These are phyloP conservation scores for Aspergillus sp. DNA, from an alignment of 2,329 filamentous ascomycete species.

Conservation along the genomic window DNA sequence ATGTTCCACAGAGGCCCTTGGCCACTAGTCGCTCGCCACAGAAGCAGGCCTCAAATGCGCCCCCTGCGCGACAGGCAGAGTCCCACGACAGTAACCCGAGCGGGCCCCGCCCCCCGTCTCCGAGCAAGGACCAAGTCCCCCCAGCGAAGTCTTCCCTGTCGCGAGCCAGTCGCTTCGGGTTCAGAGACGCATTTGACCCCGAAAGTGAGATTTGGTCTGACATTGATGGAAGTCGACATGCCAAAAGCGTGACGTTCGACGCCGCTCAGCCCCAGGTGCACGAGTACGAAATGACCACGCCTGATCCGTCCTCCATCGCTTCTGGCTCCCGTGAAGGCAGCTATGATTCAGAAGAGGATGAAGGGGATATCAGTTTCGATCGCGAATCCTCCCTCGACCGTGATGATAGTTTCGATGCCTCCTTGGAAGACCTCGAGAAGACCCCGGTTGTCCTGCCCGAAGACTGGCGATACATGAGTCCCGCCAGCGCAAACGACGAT, in stretches of 20 bases:
- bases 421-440: constrained; percentile 92
- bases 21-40: constrained; percentile 62
- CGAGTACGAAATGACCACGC: constrained; percentile 97
- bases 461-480: constrained; percentile 84
- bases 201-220: constrained; percentile 69
- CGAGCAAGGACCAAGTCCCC: constrained; percentile 72
- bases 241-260: constrained; percentile 97
- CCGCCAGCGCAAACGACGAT: constrained; percentile 59
- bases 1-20: constrained; percentile 78
- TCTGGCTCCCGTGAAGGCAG: constrained; percentile 91
- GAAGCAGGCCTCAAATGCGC: constrained; percentile 68
- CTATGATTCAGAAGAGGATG: constrained; percentile 75
- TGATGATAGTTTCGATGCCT: constrained; percentile 94
- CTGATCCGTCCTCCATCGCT: constrained; percentile 88
- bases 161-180: constrained; percentile 58
- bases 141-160: constrained; percentile 90
- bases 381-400: constrained; percentile 62
- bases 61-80: constrained; percentile 48
- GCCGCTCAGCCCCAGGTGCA: constrained; percentile 90
- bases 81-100: constrained; percentile 20
- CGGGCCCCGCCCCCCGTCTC: constrained; percentile 48
- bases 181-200: constrained; percentile 68
- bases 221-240: constrained; percentile 72
- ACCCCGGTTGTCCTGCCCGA: constrained; percentile 97
- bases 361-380: constrained; percentile 66